Conservation (phyloP, 768 basidiomycete species). For the Lentinula detonsa region DNA sequence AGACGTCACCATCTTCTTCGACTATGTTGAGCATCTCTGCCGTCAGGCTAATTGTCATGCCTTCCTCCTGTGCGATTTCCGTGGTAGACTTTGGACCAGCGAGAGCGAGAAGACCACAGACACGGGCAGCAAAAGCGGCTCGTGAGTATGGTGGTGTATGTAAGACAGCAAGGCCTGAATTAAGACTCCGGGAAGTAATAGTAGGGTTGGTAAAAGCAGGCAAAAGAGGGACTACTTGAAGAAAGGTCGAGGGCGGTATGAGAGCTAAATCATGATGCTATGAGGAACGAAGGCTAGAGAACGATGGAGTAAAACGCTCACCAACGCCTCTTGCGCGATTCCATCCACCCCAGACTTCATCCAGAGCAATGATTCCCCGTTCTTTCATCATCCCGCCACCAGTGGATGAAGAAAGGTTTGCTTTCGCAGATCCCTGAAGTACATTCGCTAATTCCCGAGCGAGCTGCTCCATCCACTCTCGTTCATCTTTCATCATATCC, state of each 20-base stretch:
- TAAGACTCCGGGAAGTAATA: constrained; percentile 61
- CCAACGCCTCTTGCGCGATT: constrained; percentile 90
- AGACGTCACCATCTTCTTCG: constrained; percentile 65
- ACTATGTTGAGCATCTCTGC: constrained; percentile 74
- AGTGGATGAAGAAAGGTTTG: constrained; percentile 19
- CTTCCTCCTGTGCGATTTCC: constrained; percentile 68
- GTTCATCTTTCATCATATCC: constrained; percentile 84
- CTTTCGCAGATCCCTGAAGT: constrained; percentile 32
- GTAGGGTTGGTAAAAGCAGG: constrained; percentile 58
- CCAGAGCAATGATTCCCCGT: constrained; percentile 78
- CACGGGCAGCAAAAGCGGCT: constrained; percentile 60
- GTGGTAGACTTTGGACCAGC: constrained; percentile 47
- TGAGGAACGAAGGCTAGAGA: not conserved
- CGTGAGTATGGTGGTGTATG: constrained; percentile 77
- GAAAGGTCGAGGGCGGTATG: constrained; percentile 82
- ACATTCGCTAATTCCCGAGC: constrained; percentile 77
- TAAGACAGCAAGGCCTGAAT: constrained; percentile 64
- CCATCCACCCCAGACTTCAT: constrained; percentile 96
- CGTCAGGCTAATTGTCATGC: constrained; percentile 65
- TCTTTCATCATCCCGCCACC: constrained; percentile 64
- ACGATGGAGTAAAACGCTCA: constrained; percentile 27
- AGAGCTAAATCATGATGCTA: constrained; percentile 41
- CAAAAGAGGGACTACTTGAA: constrained; percentile 68
- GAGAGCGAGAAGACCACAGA: constrained; percentile 48
- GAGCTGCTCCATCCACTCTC: constrained; percentile 71